Conservation (phyloP, 371 early-diverging fungal species). For the Syncephalastrum racemosum region DNA sequence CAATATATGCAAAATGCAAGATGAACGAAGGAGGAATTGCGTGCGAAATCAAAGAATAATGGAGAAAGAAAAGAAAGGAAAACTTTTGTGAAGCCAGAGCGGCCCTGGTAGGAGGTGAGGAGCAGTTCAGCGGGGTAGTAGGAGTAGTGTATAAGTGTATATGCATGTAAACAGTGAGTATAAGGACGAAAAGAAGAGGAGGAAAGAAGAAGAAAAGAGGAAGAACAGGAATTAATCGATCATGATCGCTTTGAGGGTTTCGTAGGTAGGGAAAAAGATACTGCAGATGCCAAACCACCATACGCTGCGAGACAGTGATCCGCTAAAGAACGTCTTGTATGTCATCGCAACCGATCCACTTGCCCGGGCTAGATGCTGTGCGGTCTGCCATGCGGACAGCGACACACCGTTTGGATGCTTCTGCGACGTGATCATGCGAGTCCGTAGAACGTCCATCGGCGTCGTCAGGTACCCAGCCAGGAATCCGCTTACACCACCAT, state of each 20-base stretch:
- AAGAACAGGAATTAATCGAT: neutral
- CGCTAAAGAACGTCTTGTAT: constrained; percentile 60
- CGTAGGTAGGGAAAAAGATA: constrained; percentile 79
- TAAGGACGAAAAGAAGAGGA: neutral
- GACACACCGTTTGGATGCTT: constrained; percentile 7
- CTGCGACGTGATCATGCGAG: constrained; percentile 72
- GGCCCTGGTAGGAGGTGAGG: too few species aligned
- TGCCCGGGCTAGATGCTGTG: constrained; percentile 13
- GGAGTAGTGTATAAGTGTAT: too few species aligned
- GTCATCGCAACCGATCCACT: constrained; percentile 12
- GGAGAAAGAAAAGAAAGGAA: too few species aligned
- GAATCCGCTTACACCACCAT: constrained; percentile 79
- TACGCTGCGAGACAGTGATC: constrained; percentile 61
- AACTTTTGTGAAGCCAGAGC: too few species aligned
- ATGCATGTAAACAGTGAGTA: neutral
- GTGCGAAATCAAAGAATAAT: too few species aligned
- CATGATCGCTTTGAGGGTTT: constrained; percentile 57
- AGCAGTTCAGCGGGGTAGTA: too few species aligned
- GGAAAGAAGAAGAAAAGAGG: neutral
- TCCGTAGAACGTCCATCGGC: constrained; percentile 82
- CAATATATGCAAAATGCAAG: too few species aligned
- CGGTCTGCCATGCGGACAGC: constrained; percentile 28
- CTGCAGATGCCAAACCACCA: constrained; percentile 85
- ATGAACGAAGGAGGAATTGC: too few species aligned
- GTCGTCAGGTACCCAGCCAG: constrained; percentile 82